phyloP scores from a whole-genome alignment of 768 basidiomycete genomes.

The Auricularia sp. region DNA sequence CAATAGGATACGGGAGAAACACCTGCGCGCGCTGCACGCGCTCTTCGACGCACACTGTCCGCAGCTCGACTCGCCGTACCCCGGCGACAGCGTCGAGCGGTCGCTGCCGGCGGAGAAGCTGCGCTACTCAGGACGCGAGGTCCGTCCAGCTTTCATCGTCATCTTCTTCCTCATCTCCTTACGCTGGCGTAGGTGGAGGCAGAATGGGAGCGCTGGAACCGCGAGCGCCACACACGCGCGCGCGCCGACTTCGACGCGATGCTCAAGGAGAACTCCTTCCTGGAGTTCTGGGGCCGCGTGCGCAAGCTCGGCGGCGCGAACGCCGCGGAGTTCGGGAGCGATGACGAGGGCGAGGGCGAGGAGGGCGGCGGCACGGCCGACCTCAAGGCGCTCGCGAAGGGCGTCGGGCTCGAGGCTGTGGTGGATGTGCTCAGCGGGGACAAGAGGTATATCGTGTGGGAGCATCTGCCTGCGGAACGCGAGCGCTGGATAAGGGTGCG shows the following conservation, averaged over 20 bases:
- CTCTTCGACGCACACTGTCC: slow-evolving; percentile 65
- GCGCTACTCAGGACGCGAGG: slow-evolving; percentile 1
- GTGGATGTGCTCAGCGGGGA: slow-evolving; percentile 90
- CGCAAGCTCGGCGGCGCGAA: slow-evolving; percentile 72
- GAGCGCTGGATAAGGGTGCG: slow-evolving; percentile 81
- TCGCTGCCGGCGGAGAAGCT: slow-evolving; percentile 37
- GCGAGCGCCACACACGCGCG: slow-evolving; percentile 46
- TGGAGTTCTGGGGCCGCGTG: slow-evolving; percentile 94
- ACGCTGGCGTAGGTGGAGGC: slow-evolving; percentile 34
- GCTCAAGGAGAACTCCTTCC: slow-evolving; percentile 81
- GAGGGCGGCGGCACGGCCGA: slow-evolving; percentile 74
- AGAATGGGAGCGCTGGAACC: slow-evolving; percentile 75
- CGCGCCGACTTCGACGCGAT: slow-evolving; percentile 75
- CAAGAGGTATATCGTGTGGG: slow-evolving; percentile 77
- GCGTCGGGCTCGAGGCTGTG: slow-evolving; percentile 76
- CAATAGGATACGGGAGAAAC: slow-evolving; percentile 57
- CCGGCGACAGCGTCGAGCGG: slow-evolving; percentile 25
- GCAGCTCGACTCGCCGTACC: slow-evolving; percentile 53
- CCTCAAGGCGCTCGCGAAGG: slow-evolving; percentile 78
- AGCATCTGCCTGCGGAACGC: slow-evolving; percentile 76
- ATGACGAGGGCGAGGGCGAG: slow-evolving; percentile 44
- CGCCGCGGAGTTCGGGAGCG: slow-evolving; percentile 53
- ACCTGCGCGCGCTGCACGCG: slow-evolving; percentile 51
- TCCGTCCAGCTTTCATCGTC: slow-evolving; percentile 14
- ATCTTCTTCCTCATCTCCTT: background rate